Evolutionary conservation across 2,329 filamentous ascomycete genomes (phyloP), one percentile per base, ranked within the genome.

Genomic region (Calonectria crousiana): DNA sequence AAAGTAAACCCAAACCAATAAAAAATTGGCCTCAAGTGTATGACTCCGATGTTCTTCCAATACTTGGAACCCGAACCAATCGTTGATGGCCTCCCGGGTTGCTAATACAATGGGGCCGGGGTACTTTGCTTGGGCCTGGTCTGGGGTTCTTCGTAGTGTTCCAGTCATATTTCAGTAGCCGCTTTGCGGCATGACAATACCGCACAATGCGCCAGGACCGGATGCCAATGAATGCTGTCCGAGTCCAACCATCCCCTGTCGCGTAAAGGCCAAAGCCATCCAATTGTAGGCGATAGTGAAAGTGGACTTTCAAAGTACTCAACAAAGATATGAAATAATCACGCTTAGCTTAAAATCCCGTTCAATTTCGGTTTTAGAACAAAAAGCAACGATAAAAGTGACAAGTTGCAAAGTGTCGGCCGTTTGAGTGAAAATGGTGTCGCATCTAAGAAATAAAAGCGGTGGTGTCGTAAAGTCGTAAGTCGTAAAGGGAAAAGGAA

Each of bases 391-490:
- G 62, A 44, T 49, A 36, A 38, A 72, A 56, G 34, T 10, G 23
- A 32, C 52, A 58, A 38, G 71, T 68, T 73, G 66, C 67, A 76
- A 64, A 74, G 67, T 74, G 67, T 56, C 67, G 73, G 74, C 72
- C 78, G 69, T 77, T 60, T 58, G 72, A 77, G 67, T 77, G 62
- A 78, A 74, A 51, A 71, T 64, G 67, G 47, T 62, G 41, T 76
- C 71, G 72, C 75, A 75, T 81, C 79, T 81, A 76, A 78, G 75
- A 76, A 65, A 49, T n/a, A 64, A 26, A 62, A 78, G 76, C 75
- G 36, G 58, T 80, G 70, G 69, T 79, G 56, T 81, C 79, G 74
- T 81, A 71, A 78, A 76, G 72, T 81, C 79, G 74, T 81, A 75
- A 80, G 64, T 81, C 79, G 77, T 81, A 66, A 73, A 66, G n/a